Percentiles rank a stretch among this genome's conserved stretches.
Conservation (phyloP, 306 rosid species). For the Cajanus cajan region DNA sequence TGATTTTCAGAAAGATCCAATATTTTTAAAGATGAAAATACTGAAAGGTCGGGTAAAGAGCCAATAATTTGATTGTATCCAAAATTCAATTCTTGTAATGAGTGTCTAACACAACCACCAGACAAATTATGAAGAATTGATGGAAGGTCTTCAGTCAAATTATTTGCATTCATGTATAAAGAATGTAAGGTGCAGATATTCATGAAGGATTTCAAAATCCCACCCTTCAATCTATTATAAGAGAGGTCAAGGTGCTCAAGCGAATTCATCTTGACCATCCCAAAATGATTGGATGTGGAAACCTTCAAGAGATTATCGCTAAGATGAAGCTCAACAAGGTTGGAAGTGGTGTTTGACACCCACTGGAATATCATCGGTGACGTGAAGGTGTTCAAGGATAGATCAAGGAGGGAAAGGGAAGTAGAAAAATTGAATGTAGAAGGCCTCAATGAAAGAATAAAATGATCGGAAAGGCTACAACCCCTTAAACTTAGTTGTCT, state of each 20-base stretch:
- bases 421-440: slow-evolving; percentile 6
- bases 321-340: slow-evolving; percentile 25
- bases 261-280: neutral
- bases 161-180: accelerated
- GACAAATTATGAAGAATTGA: slow-evolving; percentile 16
- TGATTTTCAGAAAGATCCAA: neutral
- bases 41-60: neutral
- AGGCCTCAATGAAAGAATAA: neutral
- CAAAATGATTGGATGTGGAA: slow-evolving; percentile 1
- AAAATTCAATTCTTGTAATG: slow-evolving; percentile 1
- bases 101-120: slow-evolving; percentile 21
- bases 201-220: neutral
- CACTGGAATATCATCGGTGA: slow-evolving; percentile 26
- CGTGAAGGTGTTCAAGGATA: neutral
- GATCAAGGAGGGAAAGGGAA: slow-evolving; percentile 7
- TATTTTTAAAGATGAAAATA: neutral
- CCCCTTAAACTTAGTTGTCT: neutral
- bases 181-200: slow-evolving; percentile 15
- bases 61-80: neutral
- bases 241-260: slow-evolving; percentile 18
- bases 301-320: neutral
- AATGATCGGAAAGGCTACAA: slow-evolving; percentile 23
- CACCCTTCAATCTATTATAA: neutral
- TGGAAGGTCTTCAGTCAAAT: neutral
- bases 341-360: slow-evolving; percentile 22